Evolutionary conservation across 2,329 filamentous ascomycete genomes (phyloP).

Genomic region (Graphilbum fragrans): DNA sequence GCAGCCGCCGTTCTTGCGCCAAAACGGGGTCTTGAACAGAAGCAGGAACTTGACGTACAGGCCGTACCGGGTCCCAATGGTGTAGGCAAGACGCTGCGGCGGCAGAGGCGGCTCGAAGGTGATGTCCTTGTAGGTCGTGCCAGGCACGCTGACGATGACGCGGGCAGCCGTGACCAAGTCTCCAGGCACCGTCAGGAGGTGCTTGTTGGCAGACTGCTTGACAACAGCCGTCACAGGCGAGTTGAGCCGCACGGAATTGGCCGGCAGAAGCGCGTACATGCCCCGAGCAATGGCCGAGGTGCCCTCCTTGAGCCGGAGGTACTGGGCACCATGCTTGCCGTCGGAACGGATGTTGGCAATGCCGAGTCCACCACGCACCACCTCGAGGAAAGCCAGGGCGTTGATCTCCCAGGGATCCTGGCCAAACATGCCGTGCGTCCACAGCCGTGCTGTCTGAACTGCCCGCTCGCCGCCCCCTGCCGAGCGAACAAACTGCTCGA

Average conservation of each 20-base stretch:
- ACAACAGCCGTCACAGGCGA: slow-evolving; percentile 4
- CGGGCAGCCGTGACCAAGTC: not conserved
- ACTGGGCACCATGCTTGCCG: slow-evolving; percentile 36
- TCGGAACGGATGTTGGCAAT: slow-evolving; percentile 40
- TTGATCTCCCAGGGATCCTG: slow-evolving; percentile 34
- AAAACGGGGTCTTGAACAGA: slow-evolving; percentile 26
- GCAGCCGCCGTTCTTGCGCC: slow-evolving; percentile 24
- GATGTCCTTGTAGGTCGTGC: slow-evolving; percentile 18
- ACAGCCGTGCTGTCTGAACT: slow-evolving; percentile 2
- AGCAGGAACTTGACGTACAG: slow-evolving; percentile 40
- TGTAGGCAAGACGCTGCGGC: slow-evolving; percentile 14
- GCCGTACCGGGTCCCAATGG: slow-evolving; percentile 24
- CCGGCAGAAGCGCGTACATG: slow-evolving; percentile 1
- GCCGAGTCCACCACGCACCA: slow-evolving; percentile 39
- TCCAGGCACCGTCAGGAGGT: no score
- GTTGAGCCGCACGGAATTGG: not conserved
- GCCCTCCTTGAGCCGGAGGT: slow-evolving; percentile 25
- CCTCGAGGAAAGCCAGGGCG: slow-evolving; percentile 41
- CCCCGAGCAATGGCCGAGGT: slow-evolving; percentile 21
- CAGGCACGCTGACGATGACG: slow-evolving; percentile 8
- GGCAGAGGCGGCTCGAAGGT: slow-evolving; percentile 31
- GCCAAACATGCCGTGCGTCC: slow-evolving; percentile 23
- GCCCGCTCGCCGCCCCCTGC: slow-evolving; percentile 3
- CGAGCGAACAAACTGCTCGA: slow-evolving; percentile 5
- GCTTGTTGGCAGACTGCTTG: not conserved